These are phyloP conservation scores for Vickermania spadyakhi DNA, from an alignment of 208 protist species.

Conservation along the genomic window DNA sequence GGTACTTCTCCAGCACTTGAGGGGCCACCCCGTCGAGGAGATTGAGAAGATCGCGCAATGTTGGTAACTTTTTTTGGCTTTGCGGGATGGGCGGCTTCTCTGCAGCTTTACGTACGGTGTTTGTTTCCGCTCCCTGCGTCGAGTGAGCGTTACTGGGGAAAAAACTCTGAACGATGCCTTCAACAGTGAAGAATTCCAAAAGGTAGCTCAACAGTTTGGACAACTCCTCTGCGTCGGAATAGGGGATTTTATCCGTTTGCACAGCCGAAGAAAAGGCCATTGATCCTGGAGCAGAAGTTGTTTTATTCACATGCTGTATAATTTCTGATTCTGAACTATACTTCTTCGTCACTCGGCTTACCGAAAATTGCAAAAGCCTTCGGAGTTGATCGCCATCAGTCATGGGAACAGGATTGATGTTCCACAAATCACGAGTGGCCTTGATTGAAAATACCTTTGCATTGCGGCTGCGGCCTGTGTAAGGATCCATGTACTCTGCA, in stretches of 20 bases:
- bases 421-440: neutral
- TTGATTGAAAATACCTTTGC: neutral
- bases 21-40: neutral
- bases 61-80: neutral
- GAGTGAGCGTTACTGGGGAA: neutral
- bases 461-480: neutral
- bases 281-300: neutral
- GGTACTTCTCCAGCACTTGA: slow-evolving; percentile 3
- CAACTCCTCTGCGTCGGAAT: neutral
- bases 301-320: too few species aligned
- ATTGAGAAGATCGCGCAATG: slow-evolving; percentile 5
- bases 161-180: neutral
- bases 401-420: neutral
- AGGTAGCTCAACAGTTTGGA: neutral
- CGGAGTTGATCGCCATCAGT: neutral
- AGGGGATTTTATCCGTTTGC: too few species aligned
- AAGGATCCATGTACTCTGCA: slow-evolving; percentile 19
- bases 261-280: neutral
- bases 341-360: neutral
- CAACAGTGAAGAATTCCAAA: neutral
- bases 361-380: neutral
- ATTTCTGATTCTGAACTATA: neutral
- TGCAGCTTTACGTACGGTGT: too few species aligned
- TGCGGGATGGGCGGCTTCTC: neutral
- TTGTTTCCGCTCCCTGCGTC: too few species aligned